These are phyloP conservation scores for Ogataea chonburiensis DNA, from an alignment of 805 yeast species.

Conservation along the genomic window DNA sequence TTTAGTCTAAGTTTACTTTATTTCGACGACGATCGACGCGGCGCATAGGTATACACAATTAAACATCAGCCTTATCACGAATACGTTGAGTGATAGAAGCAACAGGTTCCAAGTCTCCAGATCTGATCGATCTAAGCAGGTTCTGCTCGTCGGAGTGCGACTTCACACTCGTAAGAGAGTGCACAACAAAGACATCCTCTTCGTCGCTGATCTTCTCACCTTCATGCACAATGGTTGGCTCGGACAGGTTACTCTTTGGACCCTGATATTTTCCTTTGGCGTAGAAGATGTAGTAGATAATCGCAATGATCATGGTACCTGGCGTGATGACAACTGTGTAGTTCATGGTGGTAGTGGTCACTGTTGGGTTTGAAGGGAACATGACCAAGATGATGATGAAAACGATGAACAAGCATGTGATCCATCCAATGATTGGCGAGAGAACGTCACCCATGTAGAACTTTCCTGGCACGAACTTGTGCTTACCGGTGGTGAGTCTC, in stretches of 20 bases:
- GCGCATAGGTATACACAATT: conserved; percentile 3
- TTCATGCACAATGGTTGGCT: conserved; percentile 24
- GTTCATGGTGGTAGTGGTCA: conserved; percentile 31
- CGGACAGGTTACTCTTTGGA: conserved; percentile 40
- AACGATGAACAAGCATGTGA: conserved; percentile 32
- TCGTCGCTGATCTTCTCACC: conserved; percentile 23
- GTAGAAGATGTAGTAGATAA: conserved; percentile 49
- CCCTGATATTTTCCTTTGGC: conserved; percentile 59
- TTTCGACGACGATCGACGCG: conserved; percentile 7
- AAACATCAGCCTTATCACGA: conserved; percentile 12
- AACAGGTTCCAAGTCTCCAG: conserved; percentile 24
- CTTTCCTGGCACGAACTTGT: conserved; percentile 43
- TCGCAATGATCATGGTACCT: conserved; percentile 53
- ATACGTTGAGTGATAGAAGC: conserved; percentile 16
- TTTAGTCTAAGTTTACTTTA: background rate
- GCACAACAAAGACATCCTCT: conserved; percentile 22
- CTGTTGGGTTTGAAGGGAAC: conserved; percentile 40
- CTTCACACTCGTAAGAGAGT: conserved; percentile 15
- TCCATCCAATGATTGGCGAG: conserved; percentile 36
- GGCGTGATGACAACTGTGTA: conserved; percentile 36
- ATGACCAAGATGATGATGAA: conserved; percentile 34
- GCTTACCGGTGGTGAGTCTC: conserved; percentile 40
- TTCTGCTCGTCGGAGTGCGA: conserved; percentile 20
- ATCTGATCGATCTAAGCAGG: conserved; percentile 18
- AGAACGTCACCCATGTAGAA: conserved; percentile 39